A percentile compares a stretch with the other conserved stretches of the same genome.
These are phyloP conservation scores for Sordariomycetes sp. DNA, from an alignment of 2,329 filamentous ascomycete genomes.

Conservation along the genomic window DNA sequence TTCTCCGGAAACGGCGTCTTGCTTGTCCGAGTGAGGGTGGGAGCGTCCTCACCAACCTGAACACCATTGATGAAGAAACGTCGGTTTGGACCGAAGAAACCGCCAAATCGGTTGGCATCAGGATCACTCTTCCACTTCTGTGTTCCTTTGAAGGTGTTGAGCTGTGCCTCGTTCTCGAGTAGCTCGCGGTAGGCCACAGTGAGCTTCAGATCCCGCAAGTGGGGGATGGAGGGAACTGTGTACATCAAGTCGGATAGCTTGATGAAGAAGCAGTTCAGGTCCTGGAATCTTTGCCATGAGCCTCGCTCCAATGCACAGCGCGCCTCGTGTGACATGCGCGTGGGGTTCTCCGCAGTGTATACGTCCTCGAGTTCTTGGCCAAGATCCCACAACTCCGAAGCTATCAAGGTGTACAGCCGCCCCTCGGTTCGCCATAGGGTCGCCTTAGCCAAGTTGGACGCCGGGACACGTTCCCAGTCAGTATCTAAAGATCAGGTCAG, in stretches of 20 bases:
- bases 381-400: conserved; percentile 39
- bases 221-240: conserved; percentile 46
- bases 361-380: conserved; percentile 43
- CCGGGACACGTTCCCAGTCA: conserved; percentile 47
- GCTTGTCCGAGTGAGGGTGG: conserved; percentile 36
- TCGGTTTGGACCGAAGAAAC: conserved; percentile 42
- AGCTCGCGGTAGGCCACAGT: conserved; percentile 52
- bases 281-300: conserved; percentile 43
- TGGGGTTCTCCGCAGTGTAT: conserved; percentile 37
- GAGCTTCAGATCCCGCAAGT: conserved; percentile 46
- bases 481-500: conserved; percentile 31
- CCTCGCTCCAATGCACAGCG: conserved; percentile 37
- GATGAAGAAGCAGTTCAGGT: conserved; percentile 57
- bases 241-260: conserved; percentile 56
- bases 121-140: conserved; percentile 54
- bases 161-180: conserved; percentile 37
- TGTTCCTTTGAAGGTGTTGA: conserved; percentile 28
- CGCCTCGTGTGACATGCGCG: conserved; percentile 29
- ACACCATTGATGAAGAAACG: conserved; percentile 51
- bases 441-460: conserved; percentile 43
- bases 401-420: conserved; percentile 45
- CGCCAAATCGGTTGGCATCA: conserved; percentile 37
- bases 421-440: conserved; percentile 52
- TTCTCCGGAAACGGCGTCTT: conserved; percentile 44
- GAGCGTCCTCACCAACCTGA: conserved; percentile 41